Evolutionary conservation across 768 basidiomycete genomes (phyloP).

Genomic region (Exidia glandulosa): DNA sequence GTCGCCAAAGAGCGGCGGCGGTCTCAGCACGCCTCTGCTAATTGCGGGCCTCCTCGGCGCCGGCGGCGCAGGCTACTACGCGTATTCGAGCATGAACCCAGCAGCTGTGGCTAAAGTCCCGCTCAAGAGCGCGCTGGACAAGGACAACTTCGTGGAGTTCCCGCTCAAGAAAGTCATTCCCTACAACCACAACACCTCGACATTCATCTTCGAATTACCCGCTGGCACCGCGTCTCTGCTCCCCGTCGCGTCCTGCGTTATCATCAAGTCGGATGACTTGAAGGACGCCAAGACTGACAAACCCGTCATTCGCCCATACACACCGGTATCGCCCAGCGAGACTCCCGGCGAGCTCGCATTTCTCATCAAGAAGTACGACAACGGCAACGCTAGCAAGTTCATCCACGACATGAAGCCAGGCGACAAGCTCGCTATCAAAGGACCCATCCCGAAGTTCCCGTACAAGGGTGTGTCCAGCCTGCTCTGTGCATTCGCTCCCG

Average conservation of each 20-base stretch:
- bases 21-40: not conserved
- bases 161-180: constrained; percentile 68
- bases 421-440: constrained; percentile 77
- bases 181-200: constrained; percentile 92
- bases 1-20: not conserved
- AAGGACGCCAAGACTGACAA: constrained; percentile 66
- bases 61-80: not conserved
- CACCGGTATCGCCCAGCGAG: constrained; percentile 75
- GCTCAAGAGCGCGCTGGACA: constrained; percentile 60
- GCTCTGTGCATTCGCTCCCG: too few species aligned
- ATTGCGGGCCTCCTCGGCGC: not conserved
- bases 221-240: constrained; percentile 67
- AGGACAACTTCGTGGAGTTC: constrained; percentile 67
- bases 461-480: constrained; percentile 51
- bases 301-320: constrained; percentile 85
- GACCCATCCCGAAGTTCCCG: constrained; percentile 78
- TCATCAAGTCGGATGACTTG: constrained; percentile 65
- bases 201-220: constrained; percentile 72
- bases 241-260: constrained; percentile 66
- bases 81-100: constrained; percentile 34
- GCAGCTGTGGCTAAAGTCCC: constrained; percentile 37
- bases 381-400: constrained; percentile 74
- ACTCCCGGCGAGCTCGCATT: constrained; percentile 64
- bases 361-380: constrained; percentile 77
- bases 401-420: constrained; percentile 73